Percentiles rank a stretch among this genome's conserved stretches.
phyloP scores from a whole-genome alignment of 1,284 basidiomycete genomes.

The Ustilago tritici region DNA sequence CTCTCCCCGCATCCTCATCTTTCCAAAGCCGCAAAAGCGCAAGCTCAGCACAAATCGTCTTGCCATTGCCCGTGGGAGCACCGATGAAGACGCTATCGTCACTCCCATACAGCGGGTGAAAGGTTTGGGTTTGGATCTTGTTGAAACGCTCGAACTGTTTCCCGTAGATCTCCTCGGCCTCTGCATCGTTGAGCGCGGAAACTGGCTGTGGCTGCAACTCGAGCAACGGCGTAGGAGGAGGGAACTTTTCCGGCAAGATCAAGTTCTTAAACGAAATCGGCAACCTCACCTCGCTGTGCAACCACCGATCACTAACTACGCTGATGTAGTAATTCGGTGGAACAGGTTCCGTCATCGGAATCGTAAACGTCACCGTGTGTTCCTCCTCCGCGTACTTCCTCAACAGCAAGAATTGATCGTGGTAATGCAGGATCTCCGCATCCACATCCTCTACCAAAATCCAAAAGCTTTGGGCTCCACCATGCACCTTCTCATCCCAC shows the following conservation, averaged over 20 bases:
- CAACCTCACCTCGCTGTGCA: conserved; percentile 91
- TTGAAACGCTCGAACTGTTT: conserved; percentile 84
- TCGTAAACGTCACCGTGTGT: conserved; percentile 92
- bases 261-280: conserved; percentile 98
- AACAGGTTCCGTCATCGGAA: conserved; percentile 95
- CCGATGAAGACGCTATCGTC: conserved; percentile 97
- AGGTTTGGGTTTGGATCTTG: conserved; percentile 99
- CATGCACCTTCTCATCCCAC: conserved; percentile 96
- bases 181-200: conserved; percentile 89
- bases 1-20: conserved; percentile 79
- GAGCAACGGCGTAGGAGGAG: conserved; percentile 88
- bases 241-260: conserved; percentile 96
- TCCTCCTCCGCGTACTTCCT: conserved; percentile 88
- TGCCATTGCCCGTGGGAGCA: conserved; percentile 94
- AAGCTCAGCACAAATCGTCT: conserved; percentile 97
- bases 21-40: conserved; percentile 92
- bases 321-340: conserved; percentile 99
- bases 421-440: conserved; percentile 93
- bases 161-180: conserved; percentile 84
- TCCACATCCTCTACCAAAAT: conserved; percentile 97
- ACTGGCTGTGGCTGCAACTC: conserved; percentile 92
- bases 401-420: conserved; percentile 90
- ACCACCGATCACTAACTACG: conserved; percentile 92
- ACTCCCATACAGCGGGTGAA: conserved; percentile 94
- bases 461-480: conserved; percentile 84